These are phyloP conservation scores for Pseudogymnoascus sp. DNA, from an alignment of 2,329 filamentous ascomycete species.

Conservation along the genomic window DNA sequence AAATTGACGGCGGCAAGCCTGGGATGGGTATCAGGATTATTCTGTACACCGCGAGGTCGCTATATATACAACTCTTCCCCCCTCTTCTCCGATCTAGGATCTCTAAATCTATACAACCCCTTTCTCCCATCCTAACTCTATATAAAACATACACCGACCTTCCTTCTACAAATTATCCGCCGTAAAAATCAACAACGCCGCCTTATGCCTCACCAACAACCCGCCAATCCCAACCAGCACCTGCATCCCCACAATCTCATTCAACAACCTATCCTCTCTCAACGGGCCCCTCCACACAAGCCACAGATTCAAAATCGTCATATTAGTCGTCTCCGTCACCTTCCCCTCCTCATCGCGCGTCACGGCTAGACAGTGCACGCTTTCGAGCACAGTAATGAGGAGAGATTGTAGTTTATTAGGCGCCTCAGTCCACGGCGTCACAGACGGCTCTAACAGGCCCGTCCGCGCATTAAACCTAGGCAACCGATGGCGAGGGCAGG, in stretches of 20 bases:
- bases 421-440: constrained; percentile 69
- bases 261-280: constrained; percentile 74
- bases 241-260: constrained; percentile 76
- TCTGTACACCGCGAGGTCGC: background rate
- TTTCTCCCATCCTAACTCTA: background rate
- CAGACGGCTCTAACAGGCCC: constrained; percentile 77
- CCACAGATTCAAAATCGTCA: constrained; percentile 94
- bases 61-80: background rate
- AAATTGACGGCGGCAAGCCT: background rate
- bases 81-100: too few species aligned
- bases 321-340: constrained; percentile 76
- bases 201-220: constrained; percentile 74
- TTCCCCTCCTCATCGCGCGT: constrained; percentile 58
- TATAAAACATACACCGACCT: background rate
- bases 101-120: background rate
- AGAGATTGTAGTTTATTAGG: constrained; percentile 62
- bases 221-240: constrained; percentile 68
- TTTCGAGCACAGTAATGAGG: constrained; percentile 45
- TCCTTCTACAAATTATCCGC: constrained; percentile 62
- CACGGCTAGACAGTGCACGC: constrained; percentile 44
- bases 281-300: constrained; percentile 89
- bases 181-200: constrained; percentile 83
- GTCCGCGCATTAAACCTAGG: constrained; percentile 81
- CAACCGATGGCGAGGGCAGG: constrained; percentile 86
- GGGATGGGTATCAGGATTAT: background rate